Percentiles rank a stretch among this genome's conserved stretches.
These are phyloP conservation scores for Leishmania amazonensis DNA, from an alignment of 208 protist species.

Conservation along the genomic window DNA sequence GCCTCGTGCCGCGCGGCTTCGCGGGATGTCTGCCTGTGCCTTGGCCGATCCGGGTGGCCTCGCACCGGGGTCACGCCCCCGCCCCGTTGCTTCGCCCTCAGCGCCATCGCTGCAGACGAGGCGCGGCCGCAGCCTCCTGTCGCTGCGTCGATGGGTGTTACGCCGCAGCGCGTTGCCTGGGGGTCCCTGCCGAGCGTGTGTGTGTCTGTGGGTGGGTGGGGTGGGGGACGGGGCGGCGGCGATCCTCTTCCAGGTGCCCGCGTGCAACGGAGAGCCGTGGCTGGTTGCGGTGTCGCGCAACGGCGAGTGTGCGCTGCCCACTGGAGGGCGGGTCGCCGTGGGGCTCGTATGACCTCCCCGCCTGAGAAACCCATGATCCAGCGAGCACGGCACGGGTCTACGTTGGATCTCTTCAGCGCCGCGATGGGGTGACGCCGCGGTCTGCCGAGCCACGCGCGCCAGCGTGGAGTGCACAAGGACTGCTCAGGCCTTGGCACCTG, in stretches of 20 bases:
- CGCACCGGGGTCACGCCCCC: not conserved
- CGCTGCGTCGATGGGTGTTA: not conserved
- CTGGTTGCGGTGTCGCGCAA: too few species aligned
- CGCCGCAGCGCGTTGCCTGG: not conserved
- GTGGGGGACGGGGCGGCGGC: not conserved
- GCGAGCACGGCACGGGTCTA: too few species aligned
- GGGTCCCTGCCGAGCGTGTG: not conserved
- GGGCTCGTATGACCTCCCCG: too few species aligned
- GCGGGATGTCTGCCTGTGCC: not conserved
- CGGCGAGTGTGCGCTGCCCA: too few species aligned
- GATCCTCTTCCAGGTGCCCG: not conserved
- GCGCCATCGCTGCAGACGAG: not conserved
- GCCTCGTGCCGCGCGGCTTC: too few species aligned
- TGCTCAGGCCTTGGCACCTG: too few species aligned
- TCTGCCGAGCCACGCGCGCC: too few species aligned
- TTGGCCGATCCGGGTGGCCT: not conserved
- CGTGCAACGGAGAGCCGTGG: not conserved
- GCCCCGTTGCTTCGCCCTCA: not conserved
- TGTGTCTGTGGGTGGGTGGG: not conserved
- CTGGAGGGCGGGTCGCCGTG: too few species aligned
- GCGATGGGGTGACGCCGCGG: too few species aligned
- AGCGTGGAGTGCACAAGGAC: too few species aligned
- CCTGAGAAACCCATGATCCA: too few species aligned
- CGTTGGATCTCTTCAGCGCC: too few species aligned
- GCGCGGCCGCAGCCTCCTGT: not conserved